Conservation (phyloP, 1,284 basidiomycete species). For the Hemileia vastatrix region DNA sequence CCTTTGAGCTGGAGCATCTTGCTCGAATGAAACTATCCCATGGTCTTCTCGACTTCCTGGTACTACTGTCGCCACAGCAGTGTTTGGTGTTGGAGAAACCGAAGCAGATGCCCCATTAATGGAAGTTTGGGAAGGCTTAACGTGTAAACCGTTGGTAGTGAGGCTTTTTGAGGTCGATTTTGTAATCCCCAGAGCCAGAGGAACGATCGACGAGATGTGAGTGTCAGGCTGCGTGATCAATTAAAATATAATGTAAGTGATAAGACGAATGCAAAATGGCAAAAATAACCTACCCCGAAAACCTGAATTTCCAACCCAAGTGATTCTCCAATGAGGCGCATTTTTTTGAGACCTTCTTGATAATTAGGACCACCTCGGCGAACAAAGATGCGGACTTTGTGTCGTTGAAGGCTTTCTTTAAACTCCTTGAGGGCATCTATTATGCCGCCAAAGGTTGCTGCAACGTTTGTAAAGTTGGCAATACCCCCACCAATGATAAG, state of each 20-base stretch:
- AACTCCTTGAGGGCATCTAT: conserved; percentile 92
- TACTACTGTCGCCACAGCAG: conserved; percentile 35
- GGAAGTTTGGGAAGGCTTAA: conserved; percentile 46
- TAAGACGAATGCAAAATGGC: neutral
- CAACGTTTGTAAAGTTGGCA: conserved; percentile 99
- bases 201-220: conserved; percentile 97
- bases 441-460: conserved; percentile 99
- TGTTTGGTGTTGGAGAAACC: conserved; percentile 33
- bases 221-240: conserved; percentile 69
- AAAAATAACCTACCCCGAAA: conserved; percentile 5
- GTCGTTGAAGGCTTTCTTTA: conserved; percentile 71
- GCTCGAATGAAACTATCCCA: conserved; percentile 51
- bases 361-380: conserved; percentile 99
- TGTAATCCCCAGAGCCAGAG: conserved; percentile 77
- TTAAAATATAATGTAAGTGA: neutral
- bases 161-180: conserved; percentile 46
- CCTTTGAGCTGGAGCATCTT: conserved; percentile 51
- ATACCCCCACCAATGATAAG: conserved; percentile 99
- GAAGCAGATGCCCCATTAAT: conserved; percentile 43
- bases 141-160: conserved; percentile 34
- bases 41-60: conserved; percentile 66
- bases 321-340: conserved; percentile 93
- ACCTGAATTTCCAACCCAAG: conserved; percentile 87
- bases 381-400: conserved; percentile 86
- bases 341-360: conserved; percentile 98